Evolutionary conservation across 225 moss, liverwort and hornwort genomes (phyloP).

Genomic region (Bryum argenteum): DNA sequence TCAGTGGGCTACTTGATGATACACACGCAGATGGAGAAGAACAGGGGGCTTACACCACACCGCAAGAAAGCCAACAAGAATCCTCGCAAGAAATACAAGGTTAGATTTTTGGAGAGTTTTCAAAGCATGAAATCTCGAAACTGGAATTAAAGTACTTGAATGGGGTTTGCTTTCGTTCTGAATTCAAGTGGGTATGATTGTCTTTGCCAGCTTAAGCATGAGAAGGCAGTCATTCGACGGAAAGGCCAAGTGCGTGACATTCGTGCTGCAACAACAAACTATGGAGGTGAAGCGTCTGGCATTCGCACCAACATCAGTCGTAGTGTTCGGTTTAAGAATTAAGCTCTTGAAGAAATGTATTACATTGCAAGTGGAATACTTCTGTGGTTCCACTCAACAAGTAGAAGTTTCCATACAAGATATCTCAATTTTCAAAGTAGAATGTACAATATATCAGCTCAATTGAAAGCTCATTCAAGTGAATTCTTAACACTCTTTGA

Average conservation of each 20-base stretch:
- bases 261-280: constrained; percentile 63
- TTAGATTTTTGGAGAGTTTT: constrained; percentile 16
- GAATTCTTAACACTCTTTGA: too few relatives aligned
- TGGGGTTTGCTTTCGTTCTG: neutral
- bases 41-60: constrained; percentile 92
- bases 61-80: constrained; percentile 91
- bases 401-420: neutral
- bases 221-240: constrained; percentile 84
- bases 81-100: constrained; percentile 97
- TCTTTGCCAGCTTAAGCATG: constrained; percentile 80
- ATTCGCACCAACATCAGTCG: constrained; percentile 92
- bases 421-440: too few relatives aligned
- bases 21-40: constrained; percentile 90
- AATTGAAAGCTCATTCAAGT: too few relatives aligned
- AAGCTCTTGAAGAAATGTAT: constrained; percentile 3
- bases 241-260: constrained; percentile 88
- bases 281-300: constrained; percentile 87
- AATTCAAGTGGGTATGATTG: neutral
- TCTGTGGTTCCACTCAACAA: neutral
- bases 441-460: too few relatives aligned
- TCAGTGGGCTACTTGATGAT: neutral
- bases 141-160: neutral
- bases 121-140: neutral
- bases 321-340: constrained; percentile 73
- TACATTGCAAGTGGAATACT: neutral